Evolutionary conservation across 306 rosid genomes (phyloP), one percentile per base, ranked within the genome.

Genomic region (Canavalia ensiformis): DNA sequence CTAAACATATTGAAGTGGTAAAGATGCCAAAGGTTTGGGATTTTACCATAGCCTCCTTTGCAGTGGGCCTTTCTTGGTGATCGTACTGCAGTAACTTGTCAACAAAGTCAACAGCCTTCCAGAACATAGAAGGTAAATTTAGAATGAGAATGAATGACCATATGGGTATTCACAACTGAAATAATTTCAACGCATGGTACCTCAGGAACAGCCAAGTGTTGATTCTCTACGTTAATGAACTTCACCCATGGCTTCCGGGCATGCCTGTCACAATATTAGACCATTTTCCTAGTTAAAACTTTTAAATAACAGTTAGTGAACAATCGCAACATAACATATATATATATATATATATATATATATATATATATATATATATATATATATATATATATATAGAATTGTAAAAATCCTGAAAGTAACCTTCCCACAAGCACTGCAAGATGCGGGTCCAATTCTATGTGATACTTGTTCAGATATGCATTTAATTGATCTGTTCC

Each of bases 51-150:
- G 97, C 98, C 91, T 94, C 98, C 84, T 89, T 94, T 51, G 98
- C 97, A 47, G 98, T 92, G 18, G 94, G 98, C 44, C 98, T 89
- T 68, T 94, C 98, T 87, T 90, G 98, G 90, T 94, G 97, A 87
- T 94, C 98, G 75, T 92, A 94, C 3, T 87, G 92, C 30, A 94
- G 85, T 66, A 94, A 84, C 86, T 85, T 94, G 88, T 94, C 98
- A 37, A 90, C 90, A 82, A 94, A 94, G 84, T 94, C 97, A 64
- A 94, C 76, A 37, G 98, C 98, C 98, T 94, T 63, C 29, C 7
- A 37, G 4, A 37, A 37, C 41, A 62, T 62, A 58, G 59, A 31
- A 41, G 58, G 2, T 8, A 18, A 81, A 75, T 56, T 68, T 45
- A 45, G 79, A 80, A 68, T 46, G 63, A 82, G 69, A 34, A 46